Conservation (phyloP, 176 grass and related monocot species). For the Avena atlantica region DNA sequence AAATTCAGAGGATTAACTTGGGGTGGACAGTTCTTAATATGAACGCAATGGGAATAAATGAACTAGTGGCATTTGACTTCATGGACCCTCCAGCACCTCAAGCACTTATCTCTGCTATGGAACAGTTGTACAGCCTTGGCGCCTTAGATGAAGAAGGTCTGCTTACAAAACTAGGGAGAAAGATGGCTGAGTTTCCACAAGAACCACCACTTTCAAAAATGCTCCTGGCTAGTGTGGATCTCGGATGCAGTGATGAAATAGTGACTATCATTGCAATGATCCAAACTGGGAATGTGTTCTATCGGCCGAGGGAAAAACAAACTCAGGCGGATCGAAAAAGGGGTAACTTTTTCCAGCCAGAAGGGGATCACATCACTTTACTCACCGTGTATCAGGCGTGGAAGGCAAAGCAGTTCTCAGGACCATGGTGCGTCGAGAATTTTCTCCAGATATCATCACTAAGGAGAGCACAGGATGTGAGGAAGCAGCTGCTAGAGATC, state of each 20-base stretch:
- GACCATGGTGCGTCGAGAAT: constrained; percentile 78
- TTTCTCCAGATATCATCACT: constrained; percentile 63
- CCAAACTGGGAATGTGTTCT: constrained; percentile 54
- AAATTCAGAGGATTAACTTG: constrained; percentile 72
- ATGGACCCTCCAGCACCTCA: constrained; percentile 72
- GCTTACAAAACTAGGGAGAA: constrained; percentile 64
- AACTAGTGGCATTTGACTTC: constrained; percentile 63
- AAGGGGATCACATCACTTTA: constrained; percentile 60
- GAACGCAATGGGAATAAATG: constrained; percentile 82
- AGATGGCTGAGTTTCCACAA: constrained; percentile 74
- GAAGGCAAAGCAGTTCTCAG: constrained; percentile 74
- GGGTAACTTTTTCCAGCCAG: constrained; percentile 51
- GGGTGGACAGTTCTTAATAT: constrained; percentile 63
- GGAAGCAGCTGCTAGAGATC: constrained; percentile 72
- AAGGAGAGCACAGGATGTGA: constrained; percentile 73
- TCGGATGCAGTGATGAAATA: constrained; percentile 74
- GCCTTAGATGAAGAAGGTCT: constrained; percentile 76
- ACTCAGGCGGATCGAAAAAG: constrained; percentile 58
- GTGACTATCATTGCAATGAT: constrained; percentile 56
- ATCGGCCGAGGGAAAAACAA: constrained; percentile 65
- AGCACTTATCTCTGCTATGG: constrained; percentile 64
- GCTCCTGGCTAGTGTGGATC: constrained; percentile 69
- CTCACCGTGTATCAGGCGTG: constrained; percentile 70
- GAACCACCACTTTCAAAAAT: constrained; percentile 76
- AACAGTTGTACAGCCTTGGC: constrained; percentile 67